A percentile compares a stretch with the other conserved stretches of the same genome.
phyloP scores from a whole-genome alignment of 1,284 basidiomycete species.

The Moesziomyces aphidis region DNA sequence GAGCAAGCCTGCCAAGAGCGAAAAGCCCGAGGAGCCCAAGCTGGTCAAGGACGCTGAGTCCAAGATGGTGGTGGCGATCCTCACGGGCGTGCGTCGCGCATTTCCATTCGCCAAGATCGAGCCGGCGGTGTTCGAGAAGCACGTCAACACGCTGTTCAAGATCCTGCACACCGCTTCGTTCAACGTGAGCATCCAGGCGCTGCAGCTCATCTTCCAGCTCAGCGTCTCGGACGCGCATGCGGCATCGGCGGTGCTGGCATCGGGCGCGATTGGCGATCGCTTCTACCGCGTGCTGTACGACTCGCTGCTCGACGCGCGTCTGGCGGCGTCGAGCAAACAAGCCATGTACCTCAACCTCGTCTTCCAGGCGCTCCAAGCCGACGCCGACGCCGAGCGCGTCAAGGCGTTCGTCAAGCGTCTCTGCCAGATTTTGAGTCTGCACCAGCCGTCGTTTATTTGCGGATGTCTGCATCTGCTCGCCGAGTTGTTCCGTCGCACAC shows the following conservation, averaged over 20 bases:
- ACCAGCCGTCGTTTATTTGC: conserved; percentile 88
- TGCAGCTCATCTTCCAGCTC: conserved; percentile 92
- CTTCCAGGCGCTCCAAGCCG: conserved; percentile 90
- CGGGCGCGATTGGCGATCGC: conserved; percentile 71
- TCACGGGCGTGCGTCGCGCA: conserved; percentile 95
- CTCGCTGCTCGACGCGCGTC: conserved; percentile 84
- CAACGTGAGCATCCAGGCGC: conserved; percentile 94
- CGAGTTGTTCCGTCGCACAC: conserved; percentile 79
- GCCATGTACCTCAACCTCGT: conserved; percentile 97
- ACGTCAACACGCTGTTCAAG: conserved; percentile 92
- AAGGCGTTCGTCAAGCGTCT: conserved; percentile 88
- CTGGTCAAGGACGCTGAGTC: conserved; percentile 74
- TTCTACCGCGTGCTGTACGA: conserved; percentile 93
- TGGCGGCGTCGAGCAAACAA: conserved; percentile 88
- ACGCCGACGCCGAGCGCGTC: conserved; percentile 76
- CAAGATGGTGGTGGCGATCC: conserved; percentile 86
- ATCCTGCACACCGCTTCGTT: conserved; percentile 91
- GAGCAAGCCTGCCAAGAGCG: conserved; percentile 24
- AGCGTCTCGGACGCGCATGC: conserved; percentile 37
- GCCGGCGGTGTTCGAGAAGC: conserved; percentile 79
- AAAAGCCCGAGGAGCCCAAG: conserved; percentile 46
- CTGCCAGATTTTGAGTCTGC: conserved; percentile 81
- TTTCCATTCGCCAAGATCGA: conserved; percentile 86
- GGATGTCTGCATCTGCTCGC: conserved; percentile 78
- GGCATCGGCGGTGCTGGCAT: conserved; percentile 33